phyloP scores from a whole-genome alignment of 306 rosid species.

The Cercis canadensis region DNA sequence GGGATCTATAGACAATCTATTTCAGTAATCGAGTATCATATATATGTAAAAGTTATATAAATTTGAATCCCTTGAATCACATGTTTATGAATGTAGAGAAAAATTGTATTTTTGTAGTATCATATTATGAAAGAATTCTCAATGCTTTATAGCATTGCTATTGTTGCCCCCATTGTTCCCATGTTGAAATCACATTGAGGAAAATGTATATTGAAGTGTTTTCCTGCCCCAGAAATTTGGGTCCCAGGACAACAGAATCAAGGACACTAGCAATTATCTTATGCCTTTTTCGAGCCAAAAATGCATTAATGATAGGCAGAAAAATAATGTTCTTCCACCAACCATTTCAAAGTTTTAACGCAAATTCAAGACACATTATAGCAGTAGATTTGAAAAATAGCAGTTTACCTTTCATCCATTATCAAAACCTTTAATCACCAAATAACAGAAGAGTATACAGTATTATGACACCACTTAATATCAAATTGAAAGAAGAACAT shows the following conservation, averaged over 20 bases:
- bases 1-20: neutral
- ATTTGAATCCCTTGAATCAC: neutral
- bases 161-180: neutral
- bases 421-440: neutral
- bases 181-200: conserved; percentile 1
- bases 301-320: neutral
- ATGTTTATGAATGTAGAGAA: neutral
- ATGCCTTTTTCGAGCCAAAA: neutral
- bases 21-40: neutral
- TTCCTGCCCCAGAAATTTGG: neutral
- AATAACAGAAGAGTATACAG: neutral
- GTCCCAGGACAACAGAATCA: neutral
- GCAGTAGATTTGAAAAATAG: neutral
- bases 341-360: neutral
- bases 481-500: conserved; percentile 23
- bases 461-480: conserved; percentile 2
- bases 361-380: neutral
- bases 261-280: neutral
- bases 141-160: neutral
- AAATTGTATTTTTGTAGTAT: neutral
- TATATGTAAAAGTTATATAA: neutral
- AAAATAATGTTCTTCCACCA: too few relatives aligned
- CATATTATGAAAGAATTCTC: neutral
- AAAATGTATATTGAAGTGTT: neutral
- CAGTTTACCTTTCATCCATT: neutral